Conservation (phyloP, 2,329 filamentous ascomycete genomes). For the Rhynchosporium secalis region DNA sequence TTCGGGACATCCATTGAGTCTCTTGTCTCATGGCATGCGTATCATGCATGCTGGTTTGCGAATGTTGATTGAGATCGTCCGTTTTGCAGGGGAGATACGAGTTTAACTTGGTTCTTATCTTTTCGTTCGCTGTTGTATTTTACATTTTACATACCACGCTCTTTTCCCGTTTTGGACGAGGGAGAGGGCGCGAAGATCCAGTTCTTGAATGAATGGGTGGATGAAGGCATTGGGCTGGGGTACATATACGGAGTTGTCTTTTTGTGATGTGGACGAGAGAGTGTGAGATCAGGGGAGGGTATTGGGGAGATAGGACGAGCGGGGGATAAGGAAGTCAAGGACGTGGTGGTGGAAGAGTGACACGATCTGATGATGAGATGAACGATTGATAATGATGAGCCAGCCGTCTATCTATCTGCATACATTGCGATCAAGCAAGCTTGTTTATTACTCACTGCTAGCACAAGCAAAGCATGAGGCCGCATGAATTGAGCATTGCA, state of each 20-base stretch:
- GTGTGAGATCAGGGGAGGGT: background rate
- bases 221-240: background rate
- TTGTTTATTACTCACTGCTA: background rate
- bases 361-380: slow-evolving; percentile 6
- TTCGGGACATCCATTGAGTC: slow-evolving; percentile 4
- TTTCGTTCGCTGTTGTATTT: slow-evolving; percentile 16
- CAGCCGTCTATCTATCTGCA: slow-evolving; percentile 7
- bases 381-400: slow-evolving; percentile 8
- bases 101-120: slow-evolving; percentile 1
- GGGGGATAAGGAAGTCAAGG: background rate
- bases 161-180: slow-evolving; percentile 4
- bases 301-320: background rate
- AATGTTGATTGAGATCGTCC: slow-evolving; percentile 1
- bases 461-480: slow-evolving; percentile 6
- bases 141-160: slow-evolving; percentile 14
- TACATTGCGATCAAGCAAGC: background rate
- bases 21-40: slow-evolving; percentile 1
- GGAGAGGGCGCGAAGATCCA: background rate
- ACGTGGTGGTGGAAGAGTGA: slow-evolving; percentile 1
- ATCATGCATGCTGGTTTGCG: slow-evolving; percentile 15
- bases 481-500: background rate
- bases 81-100: background rate
- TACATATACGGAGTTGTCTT: slow-evolving; percentile 5
- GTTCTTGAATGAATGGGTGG: background rate
- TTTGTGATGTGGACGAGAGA: slow-evolving; percentile 3